Percentiles rank a stretch among this genome's conserved stretches.
Evolutionary conservation across 306 rosid species (phyloP).

Genomic region (Sicyos baderoa): DNA sequence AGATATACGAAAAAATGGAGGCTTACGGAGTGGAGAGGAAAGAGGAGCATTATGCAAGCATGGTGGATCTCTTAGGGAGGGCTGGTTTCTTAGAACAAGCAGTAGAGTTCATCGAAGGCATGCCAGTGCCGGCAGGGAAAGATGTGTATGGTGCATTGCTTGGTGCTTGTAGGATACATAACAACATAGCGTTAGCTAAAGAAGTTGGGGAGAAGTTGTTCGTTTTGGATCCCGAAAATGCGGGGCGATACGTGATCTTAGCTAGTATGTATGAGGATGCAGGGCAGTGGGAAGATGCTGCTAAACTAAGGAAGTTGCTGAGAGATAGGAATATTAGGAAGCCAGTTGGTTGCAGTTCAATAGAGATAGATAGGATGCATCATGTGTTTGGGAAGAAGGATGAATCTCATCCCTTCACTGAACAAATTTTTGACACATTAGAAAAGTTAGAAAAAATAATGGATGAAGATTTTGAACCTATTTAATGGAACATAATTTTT

Average conservation of each 20-base stretch:
- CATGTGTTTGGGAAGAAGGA: conserved; percentile 50
- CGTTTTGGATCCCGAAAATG: conserved; percentile 49
- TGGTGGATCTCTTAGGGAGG: conserved; percentile 77
- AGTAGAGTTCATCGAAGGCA: conserved; percentile 37
- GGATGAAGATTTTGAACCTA: conserved; percentile 27
- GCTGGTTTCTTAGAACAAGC: conserved; percentile 58
- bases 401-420: conserved; percentile 39
- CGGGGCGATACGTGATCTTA: conserved; percentile 52
- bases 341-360: conserved; percentile 54
- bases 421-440: conserved; percentile 43
- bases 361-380: conserved; percentile 51
- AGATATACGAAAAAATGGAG: conserved; percentile 48
- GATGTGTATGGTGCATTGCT: conserved; percentile 68
- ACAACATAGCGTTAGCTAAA: conserved; percentile 54
- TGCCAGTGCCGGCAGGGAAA: conserved; percentile 69
- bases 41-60: conserved; percentile 63
- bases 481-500: background rate
- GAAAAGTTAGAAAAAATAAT: conserved; percentile 37
- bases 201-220: conserved; percentile 55
- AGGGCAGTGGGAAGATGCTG: conserved; percentile 65
- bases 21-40: conserved; percentile 41
- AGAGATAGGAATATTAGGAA: conserved; percentile 65
- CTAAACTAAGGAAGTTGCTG: conserved; percentile 48
- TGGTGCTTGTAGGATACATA: conserved; percentile 70
- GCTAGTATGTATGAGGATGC: conserved; percentile 68